A percentile compares a stretch with the other conserved stretches of the same genome.
phyloP scores from a whole-genome alignment of 1,284 basidiomycete species.

The Mycena sp. region DNA sequence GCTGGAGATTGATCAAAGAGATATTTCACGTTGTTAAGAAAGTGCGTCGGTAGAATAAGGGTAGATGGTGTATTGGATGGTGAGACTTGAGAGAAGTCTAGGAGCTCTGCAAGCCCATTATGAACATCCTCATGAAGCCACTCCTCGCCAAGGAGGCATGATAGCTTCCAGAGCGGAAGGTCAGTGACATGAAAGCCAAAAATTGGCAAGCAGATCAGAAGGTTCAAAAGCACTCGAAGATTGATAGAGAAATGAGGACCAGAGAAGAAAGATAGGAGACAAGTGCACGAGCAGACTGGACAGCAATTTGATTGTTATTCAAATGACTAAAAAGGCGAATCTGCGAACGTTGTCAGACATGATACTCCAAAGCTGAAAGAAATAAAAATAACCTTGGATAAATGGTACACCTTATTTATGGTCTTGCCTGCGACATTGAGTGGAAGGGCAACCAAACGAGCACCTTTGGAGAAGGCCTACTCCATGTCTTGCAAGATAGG shows the following conservation, averaged over 20 bases:
- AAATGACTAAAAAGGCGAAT: background rate
- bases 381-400: background rate
- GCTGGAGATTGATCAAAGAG: constrained; percentile 3
- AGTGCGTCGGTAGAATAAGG: constrained; percentile 2
- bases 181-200: constrained; percentile 7
- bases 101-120: constrained; percentile 2
- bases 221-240: background rate
- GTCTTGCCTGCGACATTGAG: background rate
- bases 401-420: background rate
- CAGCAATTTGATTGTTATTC: constrained; percentile 4
- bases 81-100: background rate
- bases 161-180: constrained; percentile 15
- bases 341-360: background rate
- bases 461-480: background rate
- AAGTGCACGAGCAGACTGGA: background rate
- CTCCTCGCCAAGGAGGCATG: constrained; percentile 9
- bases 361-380: background rate
- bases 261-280: background rate
- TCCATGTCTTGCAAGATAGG: too few species aligned
- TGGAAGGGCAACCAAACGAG: background rate
- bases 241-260: background rate
- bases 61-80: background rate
- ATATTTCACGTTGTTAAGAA: background rate
- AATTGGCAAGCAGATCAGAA: background rate
- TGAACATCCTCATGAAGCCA: constrained; percentile 14